Percentiles rank a stretch among this genome's conserved stretches.
phyloP scores from a whole-genome alignment of 805 yeast species.

The Zygosaccharomyces rouxii region DNA sequence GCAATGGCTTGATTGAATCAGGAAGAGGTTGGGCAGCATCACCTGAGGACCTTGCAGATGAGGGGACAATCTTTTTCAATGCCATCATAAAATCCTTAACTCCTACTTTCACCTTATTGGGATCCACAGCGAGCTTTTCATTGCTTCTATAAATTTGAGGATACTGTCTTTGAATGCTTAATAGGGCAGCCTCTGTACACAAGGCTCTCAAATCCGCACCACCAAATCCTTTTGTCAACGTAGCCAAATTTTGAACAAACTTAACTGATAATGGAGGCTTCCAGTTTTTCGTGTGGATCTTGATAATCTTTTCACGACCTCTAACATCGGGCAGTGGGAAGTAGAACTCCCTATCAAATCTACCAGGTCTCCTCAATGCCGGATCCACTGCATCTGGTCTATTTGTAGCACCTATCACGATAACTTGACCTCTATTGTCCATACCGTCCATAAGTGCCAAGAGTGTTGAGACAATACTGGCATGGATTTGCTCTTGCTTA shows the following conservation, averaged over 20 bases:
- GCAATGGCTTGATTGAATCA: conserved; percentile 57
- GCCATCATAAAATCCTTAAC: conserved; percentile 86
- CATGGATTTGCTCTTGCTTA: conserved; percentile 97
- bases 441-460: conserved; percentile 98
- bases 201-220: conserved; percentile 95
- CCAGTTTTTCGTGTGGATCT: conserved; percentile 90
- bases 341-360: conserved; percentile 95
- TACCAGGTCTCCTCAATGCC: conserved; percentile 92
- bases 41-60: conserved; percentile 81
- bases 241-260: conserved; percentile 65
- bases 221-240: conserved; percentile 90
- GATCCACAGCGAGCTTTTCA: conserved; percentile 70
- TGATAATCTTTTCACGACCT: conserved; percentile 73
- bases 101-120: conserved; percentile 62
- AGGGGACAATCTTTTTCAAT: conserved; percentile 81
- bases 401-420: conserved; percentile 96
- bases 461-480: conserved; percentile 91
- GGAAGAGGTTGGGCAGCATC: conserved; percentile 77
- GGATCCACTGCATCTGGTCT: conserved; percentile 99
- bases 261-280: conserved; percentile 57
- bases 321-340: conserved; percentile 85
- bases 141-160: conserved; percentile 85
- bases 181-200: conserved; percentile 92
- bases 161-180: conserved; percentile 83
- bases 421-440: conserved; percentile 98